Percentiles rank a stretch among this genome's conserved stretches.
These are phyloP conservation scores for Trichosanthes truncata DNA, from an alignment of 306 rosid species.

Conservation along the genomic window DNA sequence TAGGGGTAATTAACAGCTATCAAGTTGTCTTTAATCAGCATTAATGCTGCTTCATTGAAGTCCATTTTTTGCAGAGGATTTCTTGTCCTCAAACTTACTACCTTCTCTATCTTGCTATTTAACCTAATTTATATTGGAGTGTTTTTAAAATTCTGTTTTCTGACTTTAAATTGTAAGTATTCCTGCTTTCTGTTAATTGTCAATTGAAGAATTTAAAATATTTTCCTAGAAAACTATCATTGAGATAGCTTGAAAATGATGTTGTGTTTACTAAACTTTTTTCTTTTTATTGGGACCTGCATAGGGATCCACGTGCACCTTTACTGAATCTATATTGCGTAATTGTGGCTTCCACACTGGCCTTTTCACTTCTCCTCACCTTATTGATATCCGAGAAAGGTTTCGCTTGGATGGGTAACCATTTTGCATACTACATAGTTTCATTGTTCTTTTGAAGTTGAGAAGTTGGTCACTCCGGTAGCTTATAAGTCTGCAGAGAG, in stretches of 20 bases:
- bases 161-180: neutral
- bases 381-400: slow-evolving; percentile 87
- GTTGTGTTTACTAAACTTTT: slow-evolving; percentile 16
- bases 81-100: neutral
- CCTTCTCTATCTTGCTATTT: neutral
- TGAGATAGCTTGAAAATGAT: slow-evolving; percentile 7
- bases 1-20: neutral
- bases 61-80: neutral
- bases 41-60: neutral
- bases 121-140: neutral
- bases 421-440: neutral
- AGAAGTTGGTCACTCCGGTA: neutral
- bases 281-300: slow-evolving; percentile 9
- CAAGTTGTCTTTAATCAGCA: neutral
- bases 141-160: neutral
- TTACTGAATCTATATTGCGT: slow-evolving; percentile 79
- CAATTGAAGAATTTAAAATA: neutral
- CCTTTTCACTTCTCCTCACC: slow-evolving; percentile 96
- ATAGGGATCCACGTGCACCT: slow-evolving; percentile 94
- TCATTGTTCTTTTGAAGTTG: neutral
- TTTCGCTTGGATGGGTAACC: slow-evolving; percentile 91
- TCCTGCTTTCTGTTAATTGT: neutral
- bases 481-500: neutral
- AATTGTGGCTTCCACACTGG: slow-evolving; percentile 85
- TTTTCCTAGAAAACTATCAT: neutral